These are phyloP conservation scores for Suhomyces wounanorum DNA, from an alignment of 1,139 yeast genomes.

Conservation along the genomic window DNA sequence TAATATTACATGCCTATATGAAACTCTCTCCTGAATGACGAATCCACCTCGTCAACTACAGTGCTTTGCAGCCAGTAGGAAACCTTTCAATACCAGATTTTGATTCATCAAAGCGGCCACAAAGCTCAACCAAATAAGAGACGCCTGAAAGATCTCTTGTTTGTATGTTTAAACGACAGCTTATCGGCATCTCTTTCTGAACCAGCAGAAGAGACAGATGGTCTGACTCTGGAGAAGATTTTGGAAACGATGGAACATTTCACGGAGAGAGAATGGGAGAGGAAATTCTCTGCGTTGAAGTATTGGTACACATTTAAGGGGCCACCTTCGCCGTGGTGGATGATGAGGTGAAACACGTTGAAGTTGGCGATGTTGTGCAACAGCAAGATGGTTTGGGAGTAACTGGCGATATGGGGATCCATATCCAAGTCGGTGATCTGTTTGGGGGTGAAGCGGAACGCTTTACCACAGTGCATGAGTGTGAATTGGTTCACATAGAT, in stretches of 20 bases:
- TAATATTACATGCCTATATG: neutral
- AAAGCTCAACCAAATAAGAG: conserved; percentile 3
- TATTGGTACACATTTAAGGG: conserved; percentile 15
- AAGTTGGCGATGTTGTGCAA: conserved; percentile 10
- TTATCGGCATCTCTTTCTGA: conserved; percentile 2
- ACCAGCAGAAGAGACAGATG: conserved; percentile 4
- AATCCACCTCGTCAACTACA: neutral
- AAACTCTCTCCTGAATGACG: neutral
- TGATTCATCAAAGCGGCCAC: neutral
- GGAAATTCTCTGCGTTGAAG: conserved; percentile 19
- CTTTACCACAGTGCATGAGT: conserved; percentile 17
- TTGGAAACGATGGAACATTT: conserved; percentile 8
- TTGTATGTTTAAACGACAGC: neutral
- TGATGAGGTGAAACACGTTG: conserved; percentile 14
- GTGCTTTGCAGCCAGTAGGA: neutral
- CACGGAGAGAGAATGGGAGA: conserved; percentile 7
- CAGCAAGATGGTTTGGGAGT: conserved; percentile 10
- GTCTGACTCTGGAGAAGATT: conserved; percentile 1
- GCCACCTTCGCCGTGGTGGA: neutral
- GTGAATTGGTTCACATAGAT: conserved; percentile 18
- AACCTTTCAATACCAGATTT: neutral
- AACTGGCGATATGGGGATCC: neutral
- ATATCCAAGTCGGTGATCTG: neutral
- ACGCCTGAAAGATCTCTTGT: conserved; percentile 5
- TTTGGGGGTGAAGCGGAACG: conserved; percentile 11